Conservation (phyloP, 345 rosid genomes). For the Salix caprea region DNA sequence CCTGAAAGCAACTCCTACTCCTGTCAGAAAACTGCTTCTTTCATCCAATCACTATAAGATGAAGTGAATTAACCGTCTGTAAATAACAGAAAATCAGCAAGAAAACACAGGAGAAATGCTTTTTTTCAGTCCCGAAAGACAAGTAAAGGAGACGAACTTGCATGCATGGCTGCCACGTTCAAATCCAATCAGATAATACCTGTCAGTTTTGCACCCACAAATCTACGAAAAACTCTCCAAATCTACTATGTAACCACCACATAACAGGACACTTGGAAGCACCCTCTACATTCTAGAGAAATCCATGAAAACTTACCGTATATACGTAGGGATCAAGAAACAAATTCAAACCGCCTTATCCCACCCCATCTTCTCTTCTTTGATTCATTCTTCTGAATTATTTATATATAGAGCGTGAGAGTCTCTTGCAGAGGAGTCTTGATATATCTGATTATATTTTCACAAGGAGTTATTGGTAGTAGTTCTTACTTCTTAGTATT, state of each 20-base stretch:
- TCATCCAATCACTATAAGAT: no score
- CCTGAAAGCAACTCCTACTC: neutral
- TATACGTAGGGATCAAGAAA: neutral
- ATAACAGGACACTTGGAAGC: slow-evolving; percentile 18
- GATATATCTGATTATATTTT: no score
- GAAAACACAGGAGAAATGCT: neutral
- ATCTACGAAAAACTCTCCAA: neutral
- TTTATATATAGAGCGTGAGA: no score
- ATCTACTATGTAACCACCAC: neutral
- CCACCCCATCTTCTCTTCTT: neutral
- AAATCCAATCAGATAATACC: neutral
- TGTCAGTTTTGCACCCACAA: neutral
- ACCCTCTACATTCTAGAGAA: neutral
- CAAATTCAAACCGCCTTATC: no score
- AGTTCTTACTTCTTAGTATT: no score
- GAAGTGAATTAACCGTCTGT: neutral
- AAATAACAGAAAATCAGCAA: neutral
- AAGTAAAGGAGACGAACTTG: neutral
- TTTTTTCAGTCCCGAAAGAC: neutral
- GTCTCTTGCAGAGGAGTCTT: neutral
- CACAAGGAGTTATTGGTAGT: neutral
- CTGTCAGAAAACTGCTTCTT: no score
- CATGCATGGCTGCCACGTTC: slow-evolving; percentile 32
- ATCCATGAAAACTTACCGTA: neutral
- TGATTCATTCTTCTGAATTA: neutral